Conservation (phyloP, 2,329 filamentous ascomycete species). For the Xylogone sp. region DNA sequence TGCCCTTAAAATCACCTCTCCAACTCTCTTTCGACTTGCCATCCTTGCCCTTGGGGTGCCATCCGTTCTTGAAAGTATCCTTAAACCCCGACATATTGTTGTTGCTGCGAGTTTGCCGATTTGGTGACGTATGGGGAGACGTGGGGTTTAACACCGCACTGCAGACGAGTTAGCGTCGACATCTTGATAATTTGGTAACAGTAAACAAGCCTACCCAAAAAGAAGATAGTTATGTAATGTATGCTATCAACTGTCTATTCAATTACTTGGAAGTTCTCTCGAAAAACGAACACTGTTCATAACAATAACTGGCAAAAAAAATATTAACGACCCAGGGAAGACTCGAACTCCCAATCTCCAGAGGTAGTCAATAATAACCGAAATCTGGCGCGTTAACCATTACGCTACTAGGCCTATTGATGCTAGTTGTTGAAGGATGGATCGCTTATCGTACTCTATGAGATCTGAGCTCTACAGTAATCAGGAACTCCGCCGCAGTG, state of each 20-base stretch:
- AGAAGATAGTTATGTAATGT: too few species aligned
- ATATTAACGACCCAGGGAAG: conserved; percentile 6
- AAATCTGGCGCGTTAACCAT: conserved; percentile 10
- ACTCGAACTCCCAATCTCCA: conserved; percentile 16
- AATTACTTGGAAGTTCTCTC: too few species aligned
- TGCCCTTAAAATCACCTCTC: conserved; percentile 37
- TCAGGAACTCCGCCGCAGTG: too few species aligned
- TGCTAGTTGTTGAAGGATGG: neutral
- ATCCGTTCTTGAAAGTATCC: conserved; percentile 45
- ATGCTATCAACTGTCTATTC: too few species aligned
- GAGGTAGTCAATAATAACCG: conserved; percentile 7
- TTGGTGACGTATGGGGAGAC: neutral
- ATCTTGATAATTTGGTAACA: too few species aligned
- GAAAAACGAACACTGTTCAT: too few species aligned
- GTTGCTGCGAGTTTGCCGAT: neutral
- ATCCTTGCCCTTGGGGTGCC: conserved; percentile 49
- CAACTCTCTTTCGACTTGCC: conserved; percentile 47
- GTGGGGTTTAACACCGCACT: neutral
- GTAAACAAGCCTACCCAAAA: too few species aligned
- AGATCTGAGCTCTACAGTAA: conserved; percentile 5
- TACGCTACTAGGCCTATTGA: conserved; percentile 1
- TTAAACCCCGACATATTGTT: conserved; percentile 42
- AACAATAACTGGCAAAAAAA: conserved; percentile 2
- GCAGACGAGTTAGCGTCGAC: too few species aligned
- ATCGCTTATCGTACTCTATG: neutral